Evolutionary conservation across 2,329 filamentous ascomycete species (phyloP), one percentile per base, ranked within the genome.

Genomic region (Colletotrichum caudatum): DNA sequence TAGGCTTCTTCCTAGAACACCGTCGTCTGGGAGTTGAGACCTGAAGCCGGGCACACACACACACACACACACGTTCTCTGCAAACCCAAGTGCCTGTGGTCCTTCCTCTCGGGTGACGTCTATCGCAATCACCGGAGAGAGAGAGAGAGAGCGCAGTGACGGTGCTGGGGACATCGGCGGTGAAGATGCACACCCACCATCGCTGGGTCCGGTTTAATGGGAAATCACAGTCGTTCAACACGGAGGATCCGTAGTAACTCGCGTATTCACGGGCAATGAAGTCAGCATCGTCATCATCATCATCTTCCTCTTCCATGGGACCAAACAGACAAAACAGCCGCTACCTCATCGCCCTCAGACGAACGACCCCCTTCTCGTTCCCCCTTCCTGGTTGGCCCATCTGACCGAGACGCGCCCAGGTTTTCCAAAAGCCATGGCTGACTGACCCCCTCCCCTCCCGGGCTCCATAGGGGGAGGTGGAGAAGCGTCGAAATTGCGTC

Each of bases 11-110:
- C 26, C 37, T 18, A 61, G 35, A 54, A 46, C 18, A n/a, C 69
- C 37, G n/a, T 59, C 69, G 64, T 67, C 68, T 71, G 51, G 67
- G 67, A 63, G 69, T 68, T 68, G 69, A 71, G 58, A 35, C 39
- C 46, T 68, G 68, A 68, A 58, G 62, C 46, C 35, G 37, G 46
- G 29, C 29, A 29, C 29, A 29, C 29, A 29, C 26, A 29, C 29
- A 29, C 29, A 29, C 26, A 29, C 29, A 8, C 18, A 61, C 9
- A 57, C 16, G 39, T 50, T 18, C 50, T 56, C 65, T 61, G 37
- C 56, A 39, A 53, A 58, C 60, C 35, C 56, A 11, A 41, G 14
- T 16, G 29, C 29, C 29, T 29, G 29, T 29, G 3, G 29, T 29
- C 29, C 29, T 29, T 29, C 29, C 29, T 29, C 29, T 29, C 2